These are phyloP conservation scores for Leishmania lainsoni DNA, from an alignment of 208 protist genomes.

Conservation along the genomic window DNA sequence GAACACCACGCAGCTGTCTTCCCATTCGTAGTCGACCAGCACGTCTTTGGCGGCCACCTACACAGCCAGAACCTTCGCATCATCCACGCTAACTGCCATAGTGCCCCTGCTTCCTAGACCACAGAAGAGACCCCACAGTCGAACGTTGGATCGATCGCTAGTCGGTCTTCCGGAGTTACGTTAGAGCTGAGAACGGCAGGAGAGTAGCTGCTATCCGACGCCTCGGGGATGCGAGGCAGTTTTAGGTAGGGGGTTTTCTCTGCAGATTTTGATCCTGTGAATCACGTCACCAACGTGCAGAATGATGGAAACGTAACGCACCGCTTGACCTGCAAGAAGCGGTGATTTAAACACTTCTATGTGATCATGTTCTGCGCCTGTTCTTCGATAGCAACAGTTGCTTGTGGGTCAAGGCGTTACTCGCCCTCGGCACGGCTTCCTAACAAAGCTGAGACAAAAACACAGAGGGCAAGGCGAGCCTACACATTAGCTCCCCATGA, in stretches of 20 bases:
- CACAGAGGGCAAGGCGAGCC: not conserved
- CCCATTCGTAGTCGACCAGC: conserved; percentile 57
- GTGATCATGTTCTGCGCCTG: not conserved
- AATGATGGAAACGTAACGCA: conserved; percentile 65
- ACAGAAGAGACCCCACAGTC: conserved; percentile 60
- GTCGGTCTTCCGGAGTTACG: conserved; percentile 39
- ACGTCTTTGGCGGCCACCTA: conserved; percentile 44
- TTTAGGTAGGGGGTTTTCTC: conserved; percentile 55
- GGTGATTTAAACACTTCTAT: not conserved
- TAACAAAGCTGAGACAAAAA: not conserved
- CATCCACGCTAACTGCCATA: conserved; percentile 62
- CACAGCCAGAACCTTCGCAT: conserved; percentile 45
- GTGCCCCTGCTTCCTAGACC: conserved; percentile 66
- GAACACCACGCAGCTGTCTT: conserved; percentile 68
- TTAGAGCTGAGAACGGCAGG: conserved; percentile 69
- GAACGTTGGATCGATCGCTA: conserved; percentile 71
- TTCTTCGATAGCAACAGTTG: not conserved
- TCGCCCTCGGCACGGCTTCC: not conserved
- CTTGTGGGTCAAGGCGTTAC: not conserved
- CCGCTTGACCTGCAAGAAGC: not conserved
- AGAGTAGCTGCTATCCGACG: conserved; percentile 62
- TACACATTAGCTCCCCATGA: too few species aligned
- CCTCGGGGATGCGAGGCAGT: conserved; percentile 61
- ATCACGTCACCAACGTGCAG: conserved; percentile 69
- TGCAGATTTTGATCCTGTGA: conserved; percentile 73